Percentiles rank a stretch among this genome's conserved stretches.
phyloP scores from a whole-genome alignment of 371 early-diverging fungal species.

The Apophysomyces ossiformis region DNA sequence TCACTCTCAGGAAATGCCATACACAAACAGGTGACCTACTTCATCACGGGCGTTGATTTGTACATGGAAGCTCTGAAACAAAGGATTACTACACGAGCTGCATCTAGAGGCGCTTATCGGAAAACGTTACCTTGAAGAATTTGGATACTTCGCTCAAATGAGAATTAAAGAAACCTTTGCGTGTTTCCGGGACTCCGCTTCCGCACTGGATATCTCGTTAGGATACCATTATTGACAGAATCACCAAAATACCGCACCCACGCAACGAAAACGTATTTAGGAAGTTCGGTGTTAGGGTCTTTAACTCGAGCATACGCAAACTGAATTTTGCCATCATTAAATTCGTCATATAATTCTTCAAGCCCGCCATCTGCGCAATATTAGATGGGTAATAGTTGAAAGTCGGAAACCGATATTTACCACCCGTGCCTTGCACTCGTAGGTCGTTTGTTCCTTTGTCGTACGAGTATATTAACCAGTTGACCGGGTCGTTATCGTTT shows the following conservation, averaged over 20 bases:
- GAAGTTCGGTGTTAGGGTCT: constrained; percentile 87
- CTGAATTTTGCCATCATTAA: constrained; percentile 87
- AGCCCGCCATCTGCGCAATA: constrained; percentile 70
- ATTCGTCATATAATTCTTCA: constrained; percentile 89
- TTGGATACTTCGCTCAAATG: constrained; percentile 81
- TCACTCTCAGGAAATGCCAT: background rate
- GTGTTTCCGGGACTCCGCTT: constrained; percentile 89
- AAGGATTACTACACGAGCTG: constrained; percentile 4
- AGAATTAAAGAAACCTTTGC: constrained; percentile 87
- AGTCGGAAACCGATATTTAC: constrained; percentile 33
- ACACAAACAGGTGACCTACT: constrained; percentile 24
- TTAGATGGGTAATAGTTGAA: background rate
- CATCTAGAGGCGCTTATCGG: background rate
- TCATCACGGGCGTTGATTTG: constrained; percentile 90
- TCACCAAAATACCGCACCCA: constrained; percentile 67
- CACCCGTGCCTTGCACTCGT: constrained; percentile 73
- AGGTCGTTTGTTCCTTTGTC: constrained; percentile 86
- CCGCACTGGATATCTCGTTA: constrained; percentile 70
- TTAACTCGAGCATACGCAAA: constrained; percentile 86
- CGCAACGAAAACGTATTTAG: constrained; percentile 91
- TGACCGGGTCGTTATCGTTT: constrained; percentile 54
- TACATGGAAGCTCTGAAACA: constrained; percentile 78
- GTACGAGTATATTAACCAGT: constrained; percentile 86
- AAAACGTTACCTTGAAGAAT: constrained; percentile 67
- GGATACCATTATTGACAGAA: background rate